phyloP scores from a whole-genome alignment of 805 yeast species.

The Cyberlindnera mississippiensis region DNA sequence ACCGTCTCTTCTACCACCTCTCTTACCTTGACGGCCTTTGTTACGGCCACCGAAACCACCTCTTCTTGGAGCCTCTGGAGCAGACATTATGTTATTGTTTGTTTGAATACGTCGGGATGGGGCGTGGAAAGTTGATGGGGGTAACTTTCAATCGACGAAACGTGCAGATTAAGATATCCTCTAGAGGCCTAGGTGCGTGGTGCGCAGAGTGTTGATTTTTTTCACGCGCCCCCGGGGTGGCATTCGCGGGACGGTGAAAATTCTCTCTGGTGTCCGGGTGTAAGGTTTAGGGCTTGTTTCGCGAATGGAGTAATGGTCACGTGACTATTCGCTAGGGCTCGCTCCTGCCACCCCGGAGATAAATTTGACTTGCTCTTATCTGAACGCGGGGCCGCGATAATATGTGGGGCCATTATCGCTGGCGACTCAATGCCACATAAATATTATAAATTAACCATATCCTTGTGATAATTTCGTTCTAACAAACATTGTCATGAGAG shows the following conservation, averaged over 20 bases:
- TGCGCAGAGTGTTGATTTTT: conserved; percentile 4
- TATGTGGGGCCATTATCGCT: not conserved
- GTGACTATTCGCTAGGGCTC: too few species aligned
- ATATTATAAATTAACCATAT: too few species aligned
- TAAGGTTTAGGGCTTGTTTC: not conserved
- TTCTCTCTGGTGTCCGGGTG: not conserved
- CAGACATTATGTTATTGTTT: conserved; percentile 34
- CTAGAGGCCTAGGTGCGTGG: not conserved
- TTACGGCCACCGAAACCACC: conserved; percentile 53
- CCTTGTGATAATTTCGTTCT: too few species aligned
- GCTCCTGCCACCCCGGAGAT: not conserved
- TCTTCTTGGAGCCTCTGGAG: conserved; percentile 41
- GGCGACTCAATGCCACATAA: too few species aligned
- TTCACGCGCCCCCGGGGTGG: conserved; percentile 1
- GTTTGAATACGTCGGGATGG: conserved; percentile 40
- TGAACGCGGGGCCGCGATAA: conserved; percentile 1
- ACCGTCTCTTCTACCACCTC: conserved; percentile 75
- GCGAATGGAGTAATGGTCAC: too few species aligned
- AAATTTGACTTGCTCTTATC: conserved; percentile 4
- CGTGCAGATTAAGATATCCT: conserved; percentile 1
- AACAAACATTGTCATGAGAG: too few species aligned
- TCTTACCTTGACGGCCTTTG: conserved; percentile 60
- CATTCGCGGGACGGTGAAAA: not conserved
- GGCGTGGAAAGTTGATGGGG: conserved; percentile 50
- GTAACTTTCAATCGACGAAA: conserved; percentile 51